Evolutionary conservation across 2,329 filamentous ascomycete species (phyloP).

Genomic region (Tolypocladium inflatum): DNA sequence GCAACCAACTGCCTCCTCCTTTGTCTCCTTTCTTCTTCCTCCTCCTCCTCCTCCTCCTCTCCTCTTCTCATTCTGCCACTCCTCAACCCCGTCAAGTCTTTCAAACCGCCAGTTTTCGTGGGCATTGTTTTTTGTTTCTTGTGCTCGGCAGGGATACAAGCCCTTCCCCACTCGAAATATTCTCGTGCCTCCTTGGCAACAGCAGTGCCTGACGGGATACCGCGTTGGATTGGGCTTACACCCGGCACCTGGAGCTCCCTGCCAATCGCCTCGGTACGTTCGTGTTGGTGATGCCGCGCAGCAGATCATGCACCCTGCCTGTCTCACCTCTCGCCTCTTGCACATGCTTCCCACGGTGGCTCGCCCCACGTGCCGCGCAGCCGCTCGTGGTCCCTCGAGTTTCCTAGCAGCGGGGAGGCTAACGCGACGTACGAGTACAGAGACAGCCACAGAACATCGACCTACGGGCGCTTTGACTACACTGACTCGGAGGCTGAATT

Average conservation of each 20-base stretch:
- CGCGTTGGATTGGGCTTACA: background rate
- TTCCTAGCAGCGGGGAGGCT: background rate
- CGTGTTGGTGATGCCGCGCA: background rate
- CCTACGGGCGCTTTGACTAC: background rate
- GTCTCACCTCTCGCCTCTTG: background rate
- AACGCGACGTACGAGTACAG: background rate
- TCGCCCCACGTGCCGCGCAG: background rate
- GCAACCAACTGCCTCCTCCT: background rate
- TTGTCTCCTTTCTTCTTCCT: background rate
- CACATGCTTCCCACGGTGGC: background rate
- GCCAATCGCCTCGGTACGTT: background rate
- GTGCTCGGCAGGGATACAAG: background rate
- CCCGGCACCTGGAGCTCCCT: background rate
- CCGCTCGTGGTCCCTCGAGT: background rate
- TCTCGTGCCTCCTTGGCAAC: background rate
- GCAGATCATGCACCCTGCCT: background rate
- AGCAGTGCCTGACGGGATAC: background rate
- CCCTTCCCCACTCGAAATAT: background rate
- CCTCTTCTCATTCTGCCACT: background rate
- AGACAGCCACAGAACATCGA: background rate
- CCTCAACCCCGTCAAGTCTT: background rate
- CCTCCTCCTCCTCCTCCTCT: background rate
- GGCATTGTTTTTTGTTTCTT: background rate
- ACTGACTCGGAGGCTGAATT: background rate
- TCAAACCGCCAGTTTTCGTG: background rate